Percentiles rank a stretch among this genome's conserved stretches.
These are phyloP conservation scores for Talaromyces proteolyticus DNA, from an alignment of 495 filamentous ascomycete genomes.

Conservation along the genomic window DNA sequence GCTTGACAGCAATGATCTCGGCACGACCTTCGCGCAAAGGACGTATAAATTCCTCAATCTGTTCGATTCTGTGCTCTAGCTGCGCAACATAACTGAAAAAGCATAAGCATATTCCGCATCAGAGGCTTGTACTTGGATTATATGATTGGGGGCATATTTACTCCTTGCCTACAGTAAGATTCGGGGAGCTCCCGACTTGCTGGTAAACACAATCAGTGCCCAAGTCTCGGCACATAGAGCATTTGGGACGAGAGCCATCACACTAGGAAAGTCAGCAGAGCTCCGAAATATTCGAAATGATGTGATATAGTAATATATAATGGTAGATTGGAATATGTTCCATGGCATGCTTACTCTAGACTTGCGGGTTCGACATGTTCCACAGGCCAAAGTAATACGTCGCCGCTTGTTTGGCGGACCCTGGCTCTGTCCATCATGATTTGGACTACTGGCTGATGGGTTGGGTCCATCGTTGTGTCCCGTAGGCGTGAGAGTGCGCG, in stretches of 20 bases:
- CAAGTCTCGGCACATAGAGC: conserved; percentile 33
- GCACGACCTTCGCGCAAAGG: conserved; percentile 10
- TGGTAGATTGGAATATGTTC: no score
- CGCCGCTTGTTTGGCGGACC: conserved; percentile 19
- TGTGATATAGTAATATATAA: no score
- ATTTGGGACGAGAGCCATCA: conserved; percentile 40
- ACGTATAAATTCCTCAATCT: background rate
- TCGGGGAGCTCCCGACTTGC: conserved; percentile 27
- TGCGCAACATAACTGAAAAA: conserved; percentile 2
- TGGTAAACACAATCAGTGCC: conserved; percentile 42
- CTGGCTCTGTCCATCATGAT: no score
- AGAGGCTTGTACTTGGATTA: background rate
- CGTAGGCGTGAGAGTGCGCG: no score
- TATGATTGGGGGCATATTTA: conserved; percentile 6
- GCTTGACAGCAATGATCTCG: conserved; percentile 15
- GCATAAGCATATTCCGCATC: conserved; percentile 11
- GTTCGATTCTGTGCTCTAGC: background rate
- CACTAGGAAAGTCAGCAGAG: conserved; percentile 19
- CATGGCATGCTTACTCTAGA: conserved; percentile 26
- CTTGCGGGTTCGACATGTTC: conserved; percentile 38
- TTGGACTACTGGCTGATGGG: background rate
- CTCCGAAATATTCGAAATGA: no score
- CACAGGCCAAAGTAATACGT: conserved; percentile 34
- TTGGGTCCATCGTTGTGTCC: background rate
- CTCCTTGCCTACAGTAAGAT: conserved; percentile 41